These are phyloP conservation scores for Coniochaeta sp. DNA, from an alignment of 2,329 filamentous ascomycete species.

Conservation along the genomic window DNA sequence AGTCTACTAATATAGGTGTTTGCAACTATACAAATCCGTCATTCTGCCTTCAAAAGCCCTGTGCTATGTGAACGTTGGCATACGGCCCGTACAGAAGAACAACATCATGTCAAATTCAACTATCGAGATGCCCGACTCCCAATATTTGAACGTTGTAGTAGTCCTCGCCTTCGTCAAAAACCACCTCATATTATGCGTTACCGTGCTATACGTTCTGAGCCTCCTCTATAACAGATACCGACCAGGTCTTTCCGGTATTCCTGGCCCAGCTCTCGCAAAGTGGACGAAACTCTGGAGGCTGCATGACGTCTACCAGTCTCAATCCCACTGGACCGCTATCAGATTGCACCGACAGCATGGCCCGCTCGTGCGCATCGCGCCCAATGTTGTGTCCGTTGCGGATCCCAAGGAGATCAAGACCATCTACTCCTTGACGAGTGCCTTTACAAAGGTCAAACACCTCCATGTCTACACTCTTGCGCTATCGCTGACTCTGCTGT, in stretches of 20 bases:
- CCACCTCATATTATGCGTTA: neutral
- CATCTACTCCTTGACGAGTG: slow-evolving; percentile 1
- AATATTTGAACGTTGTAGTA: neutral
- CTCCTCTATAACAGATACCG: neutral
- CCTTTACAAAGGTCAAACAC: slow-evolving; percentile 1
- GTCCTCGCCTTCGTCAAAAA: slow-evolving; percentile 2
- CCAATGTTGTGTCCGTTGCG: slow-evolving; percentile 3
- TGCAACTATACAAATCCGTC: too few relatives aligned
- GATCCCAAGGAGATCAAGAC: slow-evolving; percentile 4
- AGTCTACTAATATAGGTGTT: too few relatives aligned
- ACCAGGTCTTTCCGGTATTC: slow-evolving; percentile 3
- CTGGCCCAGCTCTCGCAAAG: slow-evolving; percentile 3
- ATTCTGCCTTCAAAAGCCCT: too few relatives aligned
- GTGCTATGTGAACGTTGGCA: too few relatives aligned
- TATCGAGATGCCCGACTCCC: neutral
- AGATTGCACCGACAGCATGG: slow-evolving; percentile 2
- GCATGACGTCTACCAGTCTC: slow-evolving; percentile 3
- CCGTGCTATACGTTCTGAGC: neutral
- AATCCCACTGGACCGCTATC: slow-evolving; percentile 1
- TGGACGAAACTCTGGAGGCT: slow-evolving; percentile 4
- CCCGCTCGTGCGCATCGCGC: slow-evolving; percentile 3
- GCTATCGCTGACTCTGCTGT: neutral
- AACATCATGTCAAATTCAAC: neutral
- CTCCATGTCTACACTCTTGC: neutral
- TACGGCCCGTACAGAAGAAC: neutral